phyloP scores from a whole-genome alignment of 2,329 filamentous ascomycete genomes.

The Shiraia sp. region DNA sequence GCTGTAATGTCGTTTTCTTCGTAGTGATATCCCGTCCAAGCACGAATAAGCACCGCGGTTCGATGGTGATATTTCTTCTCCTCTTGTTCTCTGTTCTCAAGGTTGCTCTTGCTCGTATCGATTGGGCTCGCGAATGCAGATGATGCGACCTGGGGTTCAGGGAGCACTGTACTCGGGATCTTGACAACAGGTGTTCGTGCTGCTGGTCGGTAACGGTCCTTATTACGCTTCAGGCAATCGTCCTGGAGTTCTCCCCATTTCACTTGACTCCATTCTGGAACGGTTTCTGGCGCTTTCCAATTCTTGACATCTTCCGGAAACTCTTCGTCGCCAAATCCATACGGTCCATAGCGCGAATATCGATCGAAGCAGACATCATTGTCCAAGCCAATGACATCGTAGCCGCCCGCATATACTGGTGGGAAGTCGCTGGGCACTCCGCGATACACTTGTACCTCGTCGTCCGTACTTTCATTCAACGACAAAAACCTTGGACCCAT shows the following conservation, averaged over 20 bases:
- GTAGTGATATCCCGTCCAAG: slow-evolving; percentile 53
- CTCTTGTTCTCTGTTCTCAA: slow-evolving; percentile 24
- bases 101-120: slow-evolving; percentile 32
- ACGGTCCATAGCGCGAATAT: slow-evolving; percentile 57
- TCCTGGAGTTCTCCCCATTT: slow-evolving; percentile 74
- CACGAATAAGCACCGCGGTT: slow-evolving; percentile 52
- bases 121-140: slow-evolving; percentile 34
- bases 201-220: slow-evolving; percentile 58
- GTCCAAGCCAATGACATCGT: slow-evolving; percentile 44
- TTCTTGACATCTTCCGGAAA: slow-evolving; percentile 51
- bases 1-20: slow-evolving; percentile 52
- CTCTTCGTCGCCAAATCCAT: slow-evolving; percentile 61
- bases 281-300: slow-evolving; percentile 43
- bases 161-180: slow-evolving; percentile 31
- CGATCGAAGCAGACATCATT: slow-evolving; percentile 67
- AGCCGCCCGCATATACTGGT: slow-evolving; percentile 42
- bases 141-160: slow-evolving; percentile 28
- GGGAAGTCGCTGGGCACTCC: slow-evolving; percentile 56
- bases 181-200: slow-evolving; percentile 46
- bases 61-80: slow-evolving; percentile 46
- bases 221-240: slow-evolving; percentile 67
- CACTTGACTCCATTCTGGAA: slow-evolving; percentile 64
- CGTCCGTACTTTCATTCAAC: slow-evolving; percentile 61
- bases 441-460: slow-evolving; percentile 65
- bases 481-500: slow-evolving; percentile 59